Conservation (phyloP, 2,329 filamentous ascomycete genomes). For the Fusarium subglutinans region DNA sequence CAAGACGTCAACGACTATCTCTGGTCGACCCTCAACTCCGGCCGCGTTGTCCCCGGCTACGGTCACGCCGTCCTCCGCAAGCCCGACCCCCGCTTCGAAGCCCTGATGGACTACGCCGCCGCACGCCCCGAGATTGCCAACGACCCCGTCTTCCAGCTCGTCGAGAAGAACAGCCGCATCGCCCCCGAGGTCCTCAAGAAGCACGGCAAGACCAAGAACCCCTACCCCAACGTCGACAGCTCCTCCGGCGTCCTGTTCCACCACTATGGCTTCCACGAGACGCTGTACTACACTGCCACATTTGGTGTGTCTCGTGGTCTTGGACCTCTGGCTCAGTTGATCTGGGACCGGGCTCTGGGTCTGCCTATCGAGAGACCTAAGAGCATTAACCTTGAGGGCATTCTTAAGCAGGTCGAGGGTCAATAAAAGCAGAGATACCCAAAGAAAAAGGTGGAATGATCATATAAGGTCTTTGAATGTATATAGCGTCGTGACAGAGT, state of each 20-base stretch:
- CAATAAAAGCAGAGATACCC: conserved; percentile 45
- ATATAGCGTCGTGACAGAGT: conserved; percentile 32
- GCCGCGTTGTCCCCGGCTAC: conserved; percentile 93
- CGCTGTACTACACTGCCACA: conserved; percentile 87
- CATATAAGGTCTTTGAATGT: conserved; percentile 31
- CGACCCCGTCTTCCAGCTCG: conserved; percentile 92
- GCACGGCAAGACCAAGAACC: conserved; percentile 98
- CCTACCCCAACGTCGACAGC: conserved; percentile 96
- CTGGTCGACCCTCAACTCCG: conserved; percentile 92
- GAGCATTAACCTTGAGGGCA: conserved; percentile 91
- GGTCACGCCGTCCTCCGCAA: conserved; percentile 96
- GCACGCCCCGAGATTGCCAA: conserved; percentile 84
- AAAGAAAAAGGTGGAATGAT: conserved; percentile 19
- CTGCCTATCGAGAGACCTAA: conserved; percentile 97
- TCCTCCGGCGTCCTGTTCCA: conserved; percentile 95
- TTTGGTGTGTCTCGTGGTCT: conserved; percentile 77
- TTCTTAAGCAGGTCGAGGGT: conserved; percentile 73
- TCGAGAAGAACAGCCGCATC: conserved; percentile 91
- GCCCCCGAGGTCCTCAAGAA: conserved; percentile 90
- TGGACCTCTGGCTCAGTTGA: conserved; percentile 90
- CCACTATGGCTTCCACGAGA: conserved; percentile 97
- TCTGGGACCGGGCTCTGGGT: conserved; percentile 95
- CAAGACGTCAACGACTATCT: conserved; percentile 88
- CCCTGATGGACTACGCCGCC: conserved; percentile 93
- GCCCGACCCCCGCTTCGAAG: conserved; percentile 95